These are phyloP conservation scores for Coccomyxa subellipsoidea DNA, from an alignment of 163 green algal genomes.

Conservation along the genomic window DNA sequence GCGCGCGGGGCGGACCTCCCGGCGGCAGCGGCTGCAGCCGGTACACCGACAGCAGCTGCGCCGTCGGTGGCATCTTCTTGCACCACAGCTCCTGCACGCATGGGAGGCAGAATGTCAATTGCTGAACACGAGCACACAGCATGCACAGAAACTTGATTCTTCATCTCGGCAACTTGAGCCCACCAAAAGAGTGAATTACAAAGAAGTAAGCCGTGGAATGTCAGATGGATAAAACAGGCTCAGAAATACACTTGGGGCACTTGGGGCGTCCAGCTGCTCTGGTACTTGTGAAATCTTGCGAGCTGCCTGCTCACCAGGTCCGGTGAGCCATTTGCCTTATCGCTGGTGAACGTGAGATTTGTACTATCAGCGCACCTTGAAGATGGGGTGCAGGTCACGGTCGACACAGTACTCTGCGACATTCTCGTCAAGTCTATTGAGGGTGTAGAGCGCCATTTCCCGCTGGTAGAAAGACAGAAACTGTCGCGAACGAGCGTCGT, in stretches of 20 bases:
- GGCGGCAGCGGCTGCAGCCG: background rate
- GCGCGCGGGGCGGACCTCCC: conserved; percentile 16
- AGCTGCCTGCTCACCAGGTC: too few species aligned
- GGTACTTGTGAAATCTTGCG: too few species aligned
- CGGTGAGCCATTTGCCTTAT: background rate
- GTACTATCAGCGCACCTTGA: conserved; percentile 61
- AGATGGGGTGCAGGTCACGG: conserved; percentile 62
- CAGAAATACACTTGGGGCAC: too few species aligned
- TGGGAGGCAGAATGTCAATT: background rate
- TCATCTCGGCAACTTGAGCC: too few species aligned
- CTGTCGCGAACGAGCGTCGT: conserved; percentile 18
- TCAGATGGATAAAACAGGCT: too few species aligned
- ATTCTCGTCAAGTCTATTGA: conserved; percentile 48
- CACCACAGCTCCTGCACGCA: conserved; percentile 75
- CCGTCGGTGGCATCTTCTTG: conserved; percentile 72
- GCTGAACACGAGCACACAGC: too few species aligned
- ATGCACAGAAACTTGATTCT: too few species aligned
- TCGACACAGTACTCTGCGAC: conserved; percentile 66
- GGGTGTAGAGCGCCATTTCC: conserved; percentile 67
- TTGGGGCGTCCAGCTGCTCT: too few species aligned
- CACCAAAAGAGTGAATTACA: too few species aligned
- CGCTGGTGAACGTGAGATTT: background rate
- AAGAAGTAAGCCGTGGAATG: too few species aligned
- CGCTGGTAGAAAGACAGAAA: conserved; percentile 63
- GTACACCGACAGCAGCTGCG: conserved; percentile 1